Conservation (phyloP, 257 asterid species). For the Coffea canephora region DNA sequence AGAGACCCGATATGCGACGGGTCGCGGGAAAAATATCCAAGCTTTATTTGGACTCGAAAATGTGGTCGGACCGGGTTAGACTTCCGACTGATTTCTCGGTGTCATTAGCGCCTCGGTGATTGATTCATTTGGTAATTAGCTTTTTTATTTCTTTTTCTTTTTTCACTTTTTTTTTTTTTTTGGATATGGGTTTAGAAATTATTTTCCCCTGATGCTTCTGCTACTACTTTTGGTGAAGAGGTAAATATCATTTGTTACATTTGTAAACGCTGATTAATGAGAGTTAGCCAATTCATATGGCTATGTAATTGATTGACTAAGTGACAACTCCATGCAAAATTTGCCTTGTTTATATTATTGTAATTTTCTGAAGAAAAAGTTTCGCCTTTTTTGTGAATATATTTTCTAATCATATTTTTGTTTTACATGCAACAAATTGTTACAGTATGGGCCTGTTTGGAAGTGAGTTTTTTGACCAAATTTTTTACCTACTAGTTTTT, state of each 20-base stretch:
- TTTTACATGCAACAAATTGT: no score
- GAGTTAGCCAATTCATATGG: neutral
- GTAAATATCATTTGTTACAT: neutral
- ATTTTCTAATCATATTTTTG: no score
- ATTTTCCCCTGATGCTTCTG: no score
- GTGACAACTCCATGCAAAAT: neutral
- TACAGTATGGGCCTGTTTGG: no score
- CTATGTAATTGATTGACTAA: neutral
- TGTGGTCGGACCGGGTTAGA: constrained; percentile 57
- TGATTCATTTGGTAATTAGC: neutral
- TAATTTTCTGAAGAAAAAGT: no score
- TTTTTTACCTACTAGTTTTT: no score
- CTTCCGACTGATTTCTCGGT: constrained; percentile 34
- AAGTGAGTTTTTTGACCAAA: no score
- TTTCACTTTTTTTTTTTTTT: neutral
- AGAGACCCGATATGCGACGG: constrained; percentile 78
- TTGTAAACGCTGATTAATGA: no score
- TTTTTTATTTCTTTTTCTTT: neutral
- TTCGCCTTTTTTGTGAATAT: no score
- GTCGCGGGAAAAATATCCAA: constrained; percentile 65
- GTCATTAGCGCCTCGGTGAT: constrained; percentile 40
- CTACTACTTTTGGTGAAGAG: no score
- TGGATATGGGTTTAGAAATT: neutral
- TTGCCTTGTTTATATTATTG: no score
- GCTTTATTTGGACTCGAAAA: constrained; percentile 73